Percentiles rank a stretch among this genome's conserved stretches.
phyloP scores from a whole-genome alignment of 371 early-diverging fungal genomes.

The Circinella minor region DNA sequence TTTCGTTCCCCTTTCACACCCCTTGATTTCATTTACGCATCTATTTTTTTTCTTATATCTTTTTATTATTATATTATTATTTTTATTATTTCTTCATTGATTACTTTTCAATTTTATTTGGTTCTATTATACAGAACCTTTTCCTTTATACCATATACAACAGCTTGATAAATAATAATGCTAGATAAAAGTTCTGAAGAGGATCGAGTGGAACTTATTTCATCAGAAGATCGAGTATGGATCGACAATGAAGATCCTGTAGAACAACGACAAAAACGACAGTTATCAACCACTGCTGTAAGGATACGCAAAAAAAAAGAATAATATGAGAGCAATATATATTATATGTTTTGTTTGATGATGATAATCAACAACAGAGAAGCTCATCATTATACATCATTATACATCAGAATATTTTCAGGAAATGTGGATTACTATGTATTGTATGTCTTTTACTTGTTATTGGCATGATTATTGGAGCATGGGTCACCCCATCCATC shows the following conservation, averaged over 20 bases:
- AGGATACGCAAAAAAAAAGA: not conserved
- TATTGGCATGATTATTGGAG: slow-evolving; percentile 14
- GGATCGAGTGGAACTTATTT: slow-evolving; percentile 7
- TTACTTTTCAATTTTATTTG: not conserved
- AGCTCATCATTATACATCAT: not conserved
- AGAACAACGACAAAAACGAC: not conserved
- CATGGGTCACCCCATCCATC: slow-evolving; percentile 15
- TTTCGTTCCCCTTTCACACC: no score
- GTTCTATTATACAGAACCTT: not conserved
- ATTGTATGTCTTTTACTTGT: not conserved
- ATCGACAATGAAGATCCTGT: not conserved
- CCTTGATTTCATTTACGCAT: no score
- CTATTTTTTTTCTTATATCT: no score
- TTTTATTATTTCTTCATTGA: no score
- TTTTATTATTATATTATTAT: no score
- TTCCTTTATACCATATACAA: no score
- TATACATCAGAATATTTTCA: not conserved
- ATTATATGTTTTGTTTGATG: no score
- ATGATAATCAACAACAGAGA: no score
- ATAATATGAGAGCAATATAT: not conserved
- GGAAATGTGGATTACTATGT: not conserved
- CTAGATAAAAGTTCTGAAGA: slow-evolving; percentile 2
- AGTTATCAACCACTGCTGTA: not conserved
- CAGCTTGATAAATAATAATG: not conserved
- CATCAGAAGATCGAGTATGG: not conserved